Evolutionary conservation across 1,139 yeast genomes (phyloP), one percentile per base, ranked within the genome.

Genomic region (Trichomonascaceae sp.): DNA sequence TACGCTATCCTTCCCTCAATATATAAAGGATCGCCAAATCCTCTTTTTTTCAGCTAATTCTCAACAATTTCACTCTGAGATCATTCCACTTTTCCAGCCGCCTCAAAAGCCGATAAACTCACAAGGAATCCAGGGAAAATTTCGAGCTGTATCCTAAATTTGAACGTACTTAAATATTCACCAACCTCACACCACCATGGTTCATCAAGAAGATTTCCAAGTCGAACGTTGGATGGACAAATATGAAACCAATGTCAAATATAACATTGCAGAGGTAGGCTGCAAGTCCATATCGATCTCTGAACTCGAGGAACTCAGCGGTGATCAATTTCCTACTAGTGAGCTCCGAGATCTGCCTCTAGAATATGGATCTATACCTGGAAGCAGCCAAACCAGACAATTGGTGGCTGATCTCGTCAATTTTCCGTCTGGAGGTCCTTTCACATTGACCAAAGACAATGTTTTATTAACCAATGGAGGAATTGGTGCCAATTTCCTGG

Each of bases 191-290:
- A 24, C 10, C 39, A 57, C 30, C 46, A 65, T 63, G 67, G 68
- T 65, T 9, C 48, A 65, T 32, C 67, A 63, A 46, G 66, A 63
- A 51, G 66, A 63, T 46, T 81, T 81, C 63, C 74, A 68, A n/a
- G 80, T 81, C n/a, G 84, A 81, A 64, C 76, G 77, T 61, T 81
- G 76, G 68, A 79, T 81, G 83, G 83, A 80, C 63, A 67, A 66
- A 50, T 74, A 77, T 67, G 84, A 81, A 61, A 69, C 71, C 2
- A 61, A 58, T 24, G 72, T 75, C 51, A 59, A 60, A 15, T 66
- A 66, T 65, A 80, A 80, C 61, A 65, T 80, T 64, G 84, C 82
- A 12, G 85, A 81, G 61, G 78, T 84, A 0, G 81, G 85, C 63
- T 76, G 78, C 58, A 72, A 73, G 52, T 76, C 83, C 1, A 55